Conservation (phyloP, 1,284 basidiomycete genomes). For the Phellinidium pouzarii region DNA sequence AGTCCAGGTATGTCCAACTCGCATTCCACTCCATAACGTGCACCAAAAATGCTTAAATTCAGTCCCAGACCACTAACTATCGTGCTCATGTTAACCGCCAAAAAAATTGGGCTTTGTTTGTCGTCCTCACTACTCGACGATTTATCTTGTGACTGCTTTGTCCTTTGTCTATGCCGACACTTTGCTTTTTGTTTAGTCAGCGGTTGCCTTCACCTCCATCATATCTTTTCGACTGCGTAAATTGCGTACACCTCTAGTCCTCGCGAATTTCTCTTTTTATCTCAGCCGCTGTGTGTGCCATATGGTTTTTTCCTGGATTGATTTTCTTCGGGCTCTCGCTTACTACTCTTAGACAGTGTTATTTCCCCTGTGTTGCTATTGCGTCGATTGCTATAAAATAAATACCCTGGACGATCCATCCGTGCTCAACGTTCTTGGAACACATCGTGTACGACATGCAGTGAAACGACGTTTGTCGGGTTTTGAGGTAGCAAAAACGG, state of each 20-base stretch:
- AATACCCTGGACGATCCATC: constrained; percentile 4
- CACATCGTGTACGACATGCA: neutral
- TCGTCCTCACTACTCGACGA: constrained; percentile 5
- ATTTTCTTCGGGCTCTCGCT: constrained; percentile 1
- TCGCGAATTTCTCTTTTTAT: neutral
- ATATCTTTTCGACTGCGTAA: neutral
- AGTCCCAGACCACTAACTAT: constrained; percentile 5
- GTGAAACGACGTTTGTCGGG: too few species aligned
- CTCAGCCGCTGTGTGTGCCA: constrained; percentile 11
- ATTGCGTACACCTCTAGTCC: neutral
- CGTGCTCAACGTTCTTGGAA: neutral
- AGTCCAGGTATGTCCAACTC: constrained; percentile 28
- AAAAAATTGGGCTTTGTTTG: neutral
- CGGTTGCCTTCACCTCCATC: constrained; percentile 7
- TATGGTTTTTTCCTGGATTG: constrained; percentile 4
- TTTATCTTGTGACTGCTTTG: constrained; percentile 9
- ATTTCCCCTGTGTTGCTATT: neutral
- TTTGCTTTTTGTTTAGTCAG: constrained; percentile 8
- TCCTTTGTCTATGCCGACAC: neutral
- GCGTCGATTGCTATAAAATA: neutral
- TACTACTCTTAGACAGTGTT: constrained; percentile 8
- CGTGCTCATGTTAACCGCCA: constrained; percentile 4
- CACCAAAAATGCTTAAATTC: constrained; percentile 15
- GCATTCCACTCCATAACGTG: constrained; percentile 19
- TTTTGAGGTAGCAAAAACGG: too few species aligned